Base-by-base conservation (phyloP, 176 grass and related monocot species). In the Paspalum vaginatum region DNA sequence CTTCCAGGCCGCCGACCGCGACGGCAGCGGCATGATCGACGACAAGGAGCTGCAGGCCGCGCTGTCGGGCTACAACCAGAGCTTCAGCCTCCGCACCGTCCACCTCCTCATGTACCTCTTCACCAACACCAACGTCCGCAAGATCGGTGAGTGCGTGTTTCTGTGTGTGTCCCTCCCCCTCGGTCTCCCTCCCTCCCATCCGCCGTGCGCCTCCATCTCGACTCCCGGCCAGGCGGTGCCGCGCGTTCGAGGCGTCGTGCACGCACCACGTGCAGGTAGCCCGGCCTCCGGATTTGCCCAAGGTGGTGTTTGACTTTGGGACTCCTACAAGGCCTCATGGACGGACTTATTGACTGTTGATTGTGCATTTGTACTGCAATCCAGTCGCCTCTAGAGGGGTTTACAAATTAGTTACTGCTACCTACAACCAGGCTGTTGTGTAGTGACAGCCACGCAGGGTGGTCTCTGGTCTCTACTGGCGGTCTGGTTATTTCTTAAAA, bases 21-120 rank as follows among this genome's bases (percentile, higher is more conserved):
- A 98, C 71, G 88, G 92, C 5, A 98, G 95, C 72, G 92, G 95
- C 17, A 80, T 81, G 58, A 98, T 98, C 84, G 95, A 98, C 70
- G 95, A 98, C 81, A 95, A 88, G 90, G 95, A 98, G 74, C 90
- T 98, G 38, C 95, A 98, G 82, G 78, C 93, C 61, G 95, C 88
- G 68, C 75, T 98, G 48, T 98, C 95, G 5, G 80, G 87, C 0
- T 94, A 87, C 83, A 98, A 76, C 78, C 84, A 98, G 90, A 86
- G 70, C 81, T 98, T 98, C 83, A 95, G 96, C 84, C 53, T 98
- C 46, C 89, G 92, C 74, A 98, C 92, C 50, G 92, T 98, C 1
- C 96, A 89, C 84, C 92, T 98, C 70, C 96, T 98, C 71, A 98
- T 98, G 96, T 91, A 98, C 84, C 86, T 93, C 67, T 98, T 98